Percentiles rank a stretch among this genome's conserved stretches.
These are phyloP conservation scores for Fusarium xylarioides DNA, from an alignment of 2,329 filamentous ascomycete species.

Conservation along the genomic window DNA sequence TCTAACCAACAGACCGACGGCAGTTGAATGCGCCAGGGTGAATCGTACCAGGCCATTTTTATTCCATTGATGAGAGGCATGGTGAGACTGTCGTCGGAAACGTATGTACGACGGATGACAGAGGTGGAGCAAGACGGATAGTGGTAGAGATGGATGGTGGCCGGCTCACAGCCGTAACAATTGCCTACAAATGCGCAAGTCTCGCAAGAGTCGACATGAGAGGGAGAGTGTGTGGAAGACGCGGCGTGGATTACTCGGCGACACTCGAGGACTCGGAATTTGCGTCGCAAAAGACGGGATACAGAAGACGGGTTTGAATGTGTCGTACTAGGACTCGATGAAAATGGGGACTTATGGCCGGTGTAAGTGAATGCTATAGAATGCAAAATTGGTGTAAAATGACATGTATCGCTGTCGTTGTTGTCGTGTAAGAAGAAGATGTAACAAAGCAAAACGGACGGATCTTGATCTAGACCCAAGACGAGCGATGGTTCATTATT, in stretches of 20 bases:
- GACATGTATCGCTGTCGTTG: neutral
- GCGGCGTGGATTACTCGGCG: conserved; percentile 11
- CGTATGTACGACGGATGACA: conserved; percentile 25
- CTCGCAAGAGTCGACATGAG: conserved; percentile 30
- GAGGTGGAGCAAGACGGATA: conserved; percentile 19
- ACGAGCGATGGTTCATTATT: neutral
- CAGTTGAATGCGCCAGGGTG: neutral
- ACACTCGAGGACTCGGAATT: conserved; percentile 14
- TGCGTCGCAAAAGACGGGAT: conserved; percentile 21
- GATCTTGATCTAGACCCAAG: conserved; percentile 20
- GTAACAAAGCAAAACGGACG: conserved; percentile 13
- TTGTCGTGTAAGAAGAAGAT: conserved; percentile 23
- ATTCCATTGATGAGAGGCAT: conserved; percentile 77
- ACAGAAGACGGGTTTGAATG: neutral
- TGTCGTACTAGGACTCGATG: neutral
- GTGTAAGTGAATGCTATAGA: neutral
- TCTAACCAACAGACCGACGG: neutral
- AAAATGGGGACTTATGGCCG: neutral
- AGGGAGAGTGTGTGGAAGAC: neutral
- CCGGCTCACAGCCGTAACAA: conserved; percentile 31
- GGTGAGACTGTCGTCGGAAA: conserved; percentile 37
- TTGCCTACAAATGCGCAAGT: conserved; percentile 21
- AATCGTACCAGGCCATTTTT: conserved; percentile 77
- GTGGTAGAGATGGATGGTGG: conserved; percentile 12
- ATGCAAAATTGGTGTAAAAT: neutral